Conservation (phyloP, 2,329 filamentous ascomycete species). For the Nemania sp. region DNA sequence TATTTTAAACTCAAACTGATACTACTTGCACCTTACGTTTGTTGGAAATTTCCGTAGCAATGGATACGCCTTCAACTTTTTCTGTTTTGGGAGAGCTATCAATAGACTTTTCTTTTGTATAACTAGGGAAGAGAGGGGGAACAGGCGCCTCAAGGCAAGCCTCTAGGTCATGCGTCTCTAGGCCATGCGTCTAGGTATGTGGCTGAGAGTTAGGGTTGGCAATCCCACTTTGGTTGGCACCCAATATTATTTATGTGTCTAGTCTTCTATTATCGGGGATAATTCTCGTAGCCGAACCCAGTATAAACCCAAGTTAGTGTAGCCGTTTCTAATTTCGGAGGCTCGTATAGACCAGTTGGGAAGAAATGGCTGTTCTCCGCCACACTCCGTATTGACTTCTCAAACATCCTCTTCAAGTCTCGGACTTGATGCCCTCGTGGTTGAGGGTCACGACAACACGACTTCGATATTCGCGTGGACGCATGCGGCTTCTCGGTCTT, state of each 20-base stretch:
- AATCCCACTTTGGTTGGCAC: neutral
- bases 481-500: constrained; percentile 38
- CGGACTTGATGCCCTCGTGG: constrained; percentile 48
- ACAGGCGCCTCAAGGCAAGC: neutral
- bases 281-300: constrained; percentile 38
- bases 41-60: neutral
- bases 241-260: neutral
- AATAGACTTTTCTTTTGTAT: neutral
- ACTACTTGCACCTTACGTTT: neutral
- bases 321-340: constrained; percentile 48
- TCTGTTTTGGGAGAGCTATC: neutral
- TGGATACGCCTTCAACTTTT: neutral
- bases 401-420: constrained; percentile 48
- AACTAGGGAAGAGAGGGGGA: neutral
- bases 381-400: constrained; percentile 47
- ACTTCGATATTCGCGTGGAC: constrained; percentile 42
- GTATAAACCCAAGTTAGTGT: constrained; percentile 52
- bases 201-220: neutral
- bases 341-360: constrained; percentile 35
- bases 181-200: neutral
- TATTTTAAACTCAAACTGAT: neutral
- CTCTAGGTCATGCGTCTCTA: neutral
- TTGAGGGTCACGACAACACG: constrained; percentile 46
- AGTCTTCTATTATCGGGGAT: neutral
- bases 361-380: constrained; percentile 35